Base-by-base conservation (phyloP, 1,284 basidiomycete species). In the Tilletia indica region DNA sequence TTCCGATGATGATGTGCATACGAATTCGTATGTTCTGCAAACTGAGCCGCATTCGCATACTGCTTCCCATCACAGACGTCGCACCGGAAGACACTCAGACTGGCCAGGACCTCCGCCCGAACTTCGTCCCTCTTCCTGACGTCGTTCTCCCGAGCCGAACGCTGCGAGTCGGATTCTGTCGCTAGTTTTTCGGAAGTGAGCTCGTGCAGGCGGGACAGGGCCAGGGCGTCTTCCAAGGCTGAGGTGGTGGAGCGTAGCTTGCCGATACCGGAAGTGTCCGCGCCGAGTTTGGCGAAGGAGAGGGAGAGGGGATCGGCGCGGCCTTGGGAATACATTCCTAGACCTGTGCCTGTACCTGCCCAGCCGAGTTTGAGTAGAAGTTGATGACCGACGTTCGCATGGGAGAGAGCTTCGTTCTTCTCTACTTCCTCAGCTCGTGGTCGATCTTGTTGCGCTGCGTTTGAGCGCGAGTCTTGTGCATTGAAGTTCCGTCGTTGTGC, bases 1-100 rank as follows among this genome's bases (percentile, higher is more conserved):
- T 58, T 58, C 56, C 56, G 56, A 34, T 58, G 56, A 58, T 58
- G 56, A 58, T 58, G 56, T 31, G 56, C 56, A 58, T 58, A 58
- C 25, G 56, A 58, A 31, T 58, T 58, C 21, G 34, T 12, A 58
- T 58, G 56, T 14, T 58, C 56, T 25, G 56, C 16, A 21, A 58
- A 31, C 56, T 58, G 56, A 2, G 12, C 12, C n/a, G 56, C 56
- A 31, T 58, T 58, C 56, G 21, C 56, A 34, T 58, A 58, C 21
- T 58, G 56, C 56, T 58, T 58, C 56, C 56, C 56, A 12, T 34
- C 56, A 25, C 56, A 58, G 56, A 58, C 34, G 2, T 58, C 56
- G 56, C 56, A 58, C 14, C 56, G 56, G 3, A 58, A 58, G 2
- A 58, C 21, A 58, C 34, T 58, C 56, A 58, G 56, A 31, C 56